Conservation (phyloP, 2,329 filamentous ascomycete genomes). For the Cordyceps pruinosa region DNA sequence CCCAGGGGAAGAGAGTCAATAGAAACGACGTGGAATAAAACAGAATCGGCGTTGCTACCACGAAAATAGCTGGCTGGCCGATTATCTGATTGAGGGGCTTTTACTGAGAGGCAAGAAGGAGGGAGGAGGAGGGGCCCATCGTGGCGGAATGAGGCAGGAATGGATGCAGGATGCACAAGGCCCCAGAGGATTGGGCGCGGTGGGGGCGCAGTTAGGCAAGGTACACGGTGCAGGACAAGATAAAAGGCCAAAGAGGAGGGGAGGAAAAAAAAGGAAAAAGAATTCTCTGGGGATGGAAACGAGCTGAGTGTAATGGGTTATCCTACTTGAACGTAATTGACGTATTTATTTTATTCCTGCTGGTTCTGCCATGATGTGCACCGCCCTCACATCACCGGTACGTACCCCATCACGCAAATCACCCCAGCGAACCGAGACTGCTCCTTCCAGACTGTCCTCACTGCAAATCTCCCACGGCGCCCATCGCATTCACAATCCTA, state of each 20-base stretch:
- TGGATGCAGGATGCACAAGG: too few relatives aligned
- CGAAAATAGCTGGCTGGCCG: neutral
- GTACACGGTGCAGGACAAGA: neutral
- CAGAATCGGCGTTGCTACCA: neutral
- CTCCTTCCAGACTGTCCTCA: neutral
- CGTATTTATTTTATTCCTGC: neutral
- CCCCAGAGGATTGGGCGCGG: neutral
- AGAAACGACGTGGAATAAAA: neutral
- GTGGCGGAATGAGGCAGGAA: neutral
- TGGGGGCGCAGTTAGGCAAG: neutral
- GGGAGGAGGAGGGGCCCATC: neutral
- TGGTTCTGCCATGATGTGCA: neutral
- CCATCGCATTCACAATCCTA: too few relatives aligned
- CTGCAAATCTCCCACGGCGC: neutral
- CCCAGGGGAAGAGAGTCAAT: neutral
- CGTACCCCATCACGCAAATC: neutral
- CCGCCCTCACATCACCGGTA: too few relatives aligned
- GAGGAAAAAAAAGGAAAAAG: too few relatives aligned
- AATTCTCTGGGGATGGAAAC: too few relatives aligned
- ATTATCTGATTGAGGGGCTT: conserved; percentile 1
- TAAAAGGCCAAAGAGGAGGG: too few relatives aligned
- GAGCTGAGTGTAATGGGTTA: neutral
- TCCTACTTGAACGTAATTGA: neutral
- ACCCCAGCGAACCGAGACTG: neutral
- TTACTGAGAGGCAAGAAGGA: neutral